phyloP scores from a whole-genome alignment of 2,329 filamentous ascomycete species.

The Shiraia sp. region DNA sequence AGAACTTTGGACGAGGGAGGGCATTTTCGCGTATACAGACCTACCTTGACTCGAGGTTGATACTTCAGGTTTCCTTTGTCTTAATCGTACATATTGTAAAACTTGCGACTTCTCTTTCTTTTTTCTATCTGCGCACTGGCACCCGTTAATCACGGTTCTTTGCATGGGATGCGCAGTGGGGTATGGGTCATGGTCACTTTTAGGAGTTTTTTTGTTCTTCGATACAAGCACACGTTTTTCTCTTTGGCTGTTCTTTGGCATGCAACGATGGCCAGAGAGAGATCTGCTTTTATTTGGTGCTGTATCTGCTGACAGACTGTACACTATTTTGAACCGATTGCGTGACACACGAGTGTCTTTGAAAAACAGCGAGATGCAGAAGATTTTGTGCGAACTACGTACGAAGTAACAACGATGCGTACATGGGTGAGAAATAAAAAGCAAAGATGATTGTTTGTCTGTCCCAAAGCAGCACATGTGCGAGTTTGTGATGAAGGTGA shows the following conservation, averaged over 20 bases:
- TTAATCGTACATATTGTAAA: slow-evolving; percentile 47
- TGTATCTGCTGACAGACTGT: slow-evolving; percentile 29
- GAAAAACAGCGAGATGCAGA: slow-evolving; percentile 20
- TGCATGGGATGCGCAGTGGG: slow-evolving; percentile 41
- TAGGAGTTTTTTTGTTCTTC: slow-evolving; percentile 38
- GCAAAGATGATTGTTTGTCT: no score
- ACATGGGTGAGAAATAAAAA: no score
- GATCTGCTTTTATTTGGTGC: slow-evolving; percentile 17
- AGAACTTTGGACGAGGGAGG: slow-evolving; percentile 37
- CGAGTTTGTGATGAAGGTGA: no score
- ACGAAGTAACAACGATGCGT: no score
- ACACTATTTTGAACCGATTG: slow-evolving; percentile 33
- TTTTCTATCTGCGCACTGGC: slow-evolving; percentile 32
- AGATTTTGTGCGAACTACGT: no score
- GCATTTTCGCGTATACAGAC: slow-evolving; percentile 42
- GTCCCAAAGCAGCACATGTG: no score
- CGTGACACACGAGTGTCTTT: slow-evolving; percentile 9
- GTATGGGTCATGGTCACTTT: slow-evolving; percentile 31
- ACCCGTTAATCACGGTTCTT: slow-evolving; percentile 40
- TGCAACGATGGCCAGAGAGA: slow-evolving; percentile 17
- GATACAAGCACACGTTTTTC: slow-evolving; percentile 43
- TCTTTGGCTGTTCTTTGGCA: slow-evolving; percentile 22
- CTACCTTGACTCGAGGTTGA: slow-evolving; percentile 26
- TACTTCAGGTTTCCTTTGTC: slow-evolving; percentile 35
- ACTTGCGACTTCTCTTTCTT: no score